phyloP scores from a whole-genome alignment of 139 green algal species.

The Coelastrella sp. region DNA sequence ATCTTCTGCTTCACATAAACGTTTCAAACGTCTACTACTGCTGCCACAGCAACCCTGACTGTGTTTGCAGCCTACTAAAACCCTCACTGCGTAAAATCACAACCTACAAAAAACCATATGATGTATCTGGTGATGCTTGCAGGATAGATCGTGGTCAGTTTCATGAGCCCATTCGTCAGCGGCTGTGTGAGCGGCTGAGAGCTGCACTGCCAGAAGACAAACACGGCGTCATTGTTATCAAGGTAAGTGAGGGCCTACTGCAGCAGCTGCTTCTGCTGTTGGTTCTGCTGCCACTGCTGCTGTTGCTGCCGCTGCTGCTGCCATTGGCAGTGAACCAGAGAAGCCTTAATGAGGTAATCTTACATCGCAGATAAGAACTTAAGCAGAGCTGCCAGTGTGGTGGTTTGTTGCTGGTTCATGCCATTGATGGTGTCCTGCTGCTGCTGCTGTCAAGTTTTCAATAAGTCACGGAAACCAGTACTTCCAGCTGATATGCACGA shows the following conservation, averaged over 20 bases:
- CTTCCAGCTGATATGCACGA: too few relatives aligned
- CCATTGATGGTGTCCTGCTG: too few relatives aligned
- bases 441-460: not conserved
- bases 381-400: too few relatives aligned
- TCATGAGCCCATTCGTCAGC: slow-evolving; percentile 56
- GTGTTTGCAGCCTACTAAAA: too few relatives aligned
- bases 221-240: slow-evolving; percentile 62
- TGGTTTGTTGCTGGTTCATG: too few relatives aligned
- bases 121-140: slow-evolving; percentile 13
- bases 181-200: slow-evolving; percentile 53
- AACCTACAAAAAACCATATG: too few relatives aligned
- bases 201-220: slow-evolving; percentile 45
- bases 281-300: not conserved
- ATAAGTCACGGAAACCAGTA: too few relatives aligned
- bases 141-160: slow-evolving; percentile 66
- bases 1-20: too few relatives aligned
- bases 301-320: not conserved
- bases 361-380: not conserved
- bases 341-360: too few relatives aligned
- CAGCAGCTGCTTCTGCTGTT: not conserved
- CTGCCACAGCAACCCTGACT: too few relatives aligned
- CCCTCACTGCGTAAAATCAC: too few relatives aligned
- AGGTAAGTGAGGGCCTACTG: slow-evolving; percentile 53
- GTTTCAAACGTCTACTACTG: too few relatives aligned
- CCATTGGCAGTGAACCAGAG: not conserved